Base-by-base conservation (phyloP, 352 stramenopile genomes). In the Pythium grandisporangium region DNA sequence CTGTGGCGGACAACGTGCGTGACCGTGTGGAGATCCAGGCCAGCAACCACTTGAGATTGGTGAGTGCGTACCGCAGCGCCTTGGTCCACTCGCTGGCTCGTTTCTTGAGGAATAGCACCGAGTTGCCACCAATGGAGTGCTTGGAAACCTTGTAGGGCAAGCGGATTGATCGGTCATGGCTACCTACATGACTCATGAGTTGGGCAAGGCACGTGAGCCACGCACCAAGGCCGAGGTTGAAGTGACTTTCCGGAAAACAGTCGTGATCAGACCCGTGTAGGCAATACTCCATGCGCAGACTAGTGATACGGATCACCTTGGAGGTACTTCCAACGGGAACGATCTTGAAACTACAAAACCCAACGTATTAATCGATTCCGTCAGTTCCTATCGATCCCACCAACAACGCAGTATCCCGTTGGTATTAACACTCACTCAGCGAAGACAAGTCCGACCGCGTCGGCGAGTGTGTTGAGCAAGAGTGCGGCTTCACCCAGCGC, bases 31-130 rank as follows among this genome's bases (percentile, higher is more conserved):
- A 75, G 1, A 66, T 55, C 75, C 77, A 90, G 21, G 66, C 64
- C n/a, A 90, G 63, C 21, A 93, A 42, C 80, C 80, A 93, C 48
- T 75, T 75, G 42, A 75, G 48, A 30, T 71, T 52, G 6, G 64
- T 72, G n/a, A 75, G 46, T 3, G 49, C 53, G 38, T 64, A 68
- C 20, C 63, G 63, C 25, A 61, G 35, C 0, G 61, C 64, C 25
- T 91, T 90, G 16, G 82, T 92, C 82, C 82, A 94, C 51, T 88
- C 70, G 32, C 63, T 69, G 37, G 85, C 66, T 33, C 89, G 84
- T 55, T 88, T 81, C 57, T 79, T 82, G n/a, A 87, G 41, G 24
- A 72, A 93, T 8, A 89, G 51, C 23, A 93, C 52, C 11, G 74
- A 88, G 34, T 76, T 66, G 3, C 71, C 66, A 16, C 71, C 74